Evolutionary conservation across 306 rosid species (phyloP).

Genomic region (Cucurbita ficifolia): DNA sequence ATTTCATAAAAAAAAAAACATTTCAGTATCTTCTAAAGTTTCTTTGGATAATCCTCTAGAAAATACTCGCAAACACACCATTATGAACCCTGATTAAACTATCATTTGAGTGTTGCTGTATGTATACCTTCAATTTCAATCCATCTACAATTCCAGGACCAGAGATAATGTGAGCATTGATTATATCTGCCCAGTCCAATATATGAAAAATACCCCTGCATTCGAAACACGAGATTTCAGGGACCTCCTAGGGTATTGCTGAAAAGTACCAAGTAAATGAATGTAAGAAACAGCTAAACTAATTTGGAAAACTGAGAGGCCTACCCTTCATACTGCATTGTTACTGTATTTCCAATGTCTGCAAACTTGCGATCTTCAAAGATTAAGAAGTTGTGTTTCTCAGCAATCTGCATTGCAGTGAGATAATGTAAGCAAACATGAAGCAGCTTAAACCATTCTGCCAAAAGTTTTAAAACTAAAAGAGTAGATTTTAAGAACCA

Average conservation of each 20-base stretch:
- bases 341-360: conserved; percentile 86
- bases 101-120: not conserved
- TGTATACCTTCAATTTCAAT: conserved; percentile 59
- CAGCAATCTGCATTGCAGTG: conserved; percentile 50
- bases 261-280: not conserved
- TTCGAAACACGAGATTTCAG: conserved; percentile 2
- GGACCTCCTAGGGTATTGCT: not conserved
- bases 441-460: not conserved
- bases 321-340: conserved; percentile 93
- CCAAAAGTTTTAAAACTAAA: not conserved
- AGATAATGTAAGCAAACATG: not conserved
- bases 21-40: not conserved
- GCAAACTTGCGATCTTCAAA: conserved; percentile 95
- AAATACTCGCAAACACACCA: not conserved
- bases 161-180: conserved; percentile 82
- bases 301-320: not conserved
- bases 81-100: not conserved
- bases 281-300: not conserved
- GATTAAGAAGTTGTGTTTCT: conserved; percentile 71
- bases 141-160: conserved; percentile 95
- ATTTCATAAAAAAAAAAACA: not conserved
- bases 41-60: not conserved
- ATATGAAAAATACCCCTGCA: conserved; percentile 74
- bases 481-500: no score
- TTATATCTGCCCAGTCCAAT: conserved; percentile 91